phyloP scores from a whole-genome alignment of 805 yeast genomes.

The Isabelozyma rhagii region DNA sequence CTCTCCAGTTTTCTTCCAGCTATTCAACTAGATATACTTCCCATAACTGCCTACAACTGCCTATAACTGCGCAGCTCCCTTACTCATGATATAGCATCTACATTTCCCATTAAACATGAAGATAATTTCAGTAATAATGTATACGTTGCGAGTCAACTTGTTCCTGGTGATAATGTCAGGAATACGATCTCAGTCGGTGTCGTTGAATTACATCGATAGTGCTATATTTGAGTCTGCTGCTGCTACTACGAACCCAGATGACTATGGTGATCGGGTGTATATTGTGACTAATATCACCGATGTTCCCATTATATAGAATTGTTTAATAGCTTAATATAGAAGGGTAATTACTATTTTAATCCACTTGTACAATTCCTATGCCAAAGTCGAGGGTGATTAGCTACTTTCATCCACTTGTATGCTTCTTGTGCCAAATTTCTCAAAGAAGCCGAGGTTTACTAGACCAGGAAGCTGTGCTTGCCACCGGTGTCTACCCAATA shows the following conservation, averaged over 20 bases:
- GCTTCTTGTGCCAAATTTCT: conserved; percentile 12
- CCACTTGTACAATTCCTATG: conserved; percentile 3
- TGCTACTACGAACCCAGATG: conserved; percentile 21
- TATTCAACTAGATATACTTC: not conserved
- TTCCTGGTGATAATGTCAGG: conserved; percentile 31
- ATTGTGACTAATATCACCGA: conserved; percentile 28
- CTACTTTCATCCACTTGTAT: not conserved
- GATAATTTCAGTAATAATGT: conserved; percentile 28
- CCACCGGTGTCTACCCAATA: conserved; percentile 32
- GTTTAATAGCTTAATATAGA: not conserved
- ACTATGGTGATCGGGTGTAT: conserved; percentile 18
- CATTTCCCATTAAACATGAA: conserved; percentile 20
- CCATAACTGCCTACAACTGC: too few species aligned
- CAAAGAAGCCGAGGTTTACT: conserved; percentile 24
- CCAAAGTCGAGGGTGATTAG: conserved; percentile 7
- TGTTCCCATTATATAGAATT: conserved; percentile 14
- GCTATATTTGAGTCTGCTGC: conserved; percentile 25
- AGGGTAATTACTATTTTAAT: not conserved
- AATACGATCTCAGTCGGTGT: conserved; percentile 29
- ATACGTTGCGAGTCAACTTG: conserved; percentile 35
- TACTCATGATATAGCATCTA: not conserved
- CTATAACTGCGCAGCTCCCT: too few species aligned
- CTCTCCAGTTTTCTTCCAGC: not conserved
- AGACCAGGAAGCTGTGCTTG: conserved; percentile 20
- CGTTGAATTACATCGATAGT: conserved; percentile 30